phyloP scores from a whole-genome alignment of 805 yeast genomes.

The Lipomyces mesembrius region DNA sequence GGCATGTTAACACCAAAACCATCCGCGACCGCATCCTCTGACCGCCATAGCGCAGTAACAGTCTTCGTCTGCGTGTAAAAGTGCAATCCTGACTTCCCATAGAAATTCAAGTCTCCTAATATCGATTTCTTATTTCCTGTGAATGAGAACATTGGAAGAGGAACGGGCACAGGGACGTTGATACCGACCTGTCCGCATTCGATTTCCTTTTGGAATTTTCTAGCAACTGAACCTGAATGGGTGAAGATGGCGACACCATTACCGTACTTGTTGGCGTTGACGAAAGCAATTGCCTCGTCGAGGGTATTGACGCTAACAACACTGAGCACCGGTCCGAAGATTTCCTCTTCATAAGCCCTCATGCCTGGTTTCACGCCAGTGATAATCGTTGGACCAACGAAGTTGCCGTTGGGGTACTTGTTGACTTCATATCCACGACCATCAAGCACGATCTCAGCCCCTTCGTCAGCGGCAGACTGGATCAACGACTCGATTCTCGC shows the following conservation, averaged over 20 bases:
- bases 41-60: constrained; percentile 69
- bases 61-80: constrained; percentile 78
- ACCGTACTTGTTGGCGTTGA: constrained; percentile 67
- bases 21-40: constrained; percentile 54
- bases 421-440: constrained; percentile 59
- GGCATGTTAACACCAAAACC: constrained; percentile 73
- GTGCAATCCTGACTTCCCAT: constrained; percentile 74
- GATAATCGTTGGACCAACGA: constrained; percentile 72
- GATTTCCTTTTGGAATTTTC: constrained; percentile 67
- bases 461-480: constrained; percentile 60
- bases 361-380: constrained; percentile 67
- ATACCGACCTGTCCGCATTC: constrained; percentile 80
- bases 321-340: constrained; percentile 75
- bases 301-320: constrained; percentile 65
- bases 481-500: constrained; percentile 61
- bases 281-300: constrained; percentile 68
- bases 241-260: constrained; percentile 76
- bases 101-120: constrained; percentile 78
- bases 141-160: constrained; percentile 79
- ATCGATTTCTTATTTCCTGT: constrained; percentile 77
- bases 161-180: constrained; percentile 81
- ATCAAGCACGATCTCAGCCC: constrained; percentile 66
- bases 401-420: constrained; percentile 65
- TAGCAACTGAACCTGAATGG: constrained; percentile 68
- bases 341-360: constrained; percentile 73